Percentiles rank a stretch among this genome's conserved stretches.
Conservation (phyloP, 768 basidiomycete species). For the Termitomyces titanicus region DNA sequence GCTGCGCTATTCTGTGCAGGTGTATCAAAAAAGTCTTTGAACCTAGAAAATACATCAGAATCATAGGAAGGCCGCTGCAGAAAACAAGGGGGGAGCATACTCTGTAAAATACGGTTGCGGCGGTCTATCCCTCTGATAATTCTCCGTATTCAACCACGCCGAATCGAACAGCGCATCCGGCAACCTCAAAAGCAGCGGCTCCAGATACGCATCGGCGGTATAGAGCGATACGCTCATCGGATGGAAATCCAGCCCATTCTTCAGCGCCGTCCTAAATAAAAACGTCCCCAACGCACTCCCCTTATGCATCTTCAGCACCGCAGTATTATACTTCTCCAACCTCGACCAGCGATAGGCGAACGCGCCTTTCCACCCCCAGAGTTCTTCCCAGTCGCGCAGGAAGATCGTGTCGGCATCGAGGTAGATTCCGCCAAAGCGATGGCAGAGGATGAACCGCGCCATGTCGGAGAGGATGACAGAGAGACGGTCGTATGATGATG, state of each 20-base stretch:
- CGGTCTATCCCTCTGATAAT: constrained; percentile 85
- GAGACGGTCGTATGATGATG: constrained; percentile 82
- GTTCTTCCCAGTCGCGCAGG: constrained; percentile 93
- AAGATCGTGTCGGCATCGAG: constrained; percentile 93
- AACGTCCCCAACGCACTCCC: constrained; percentile 86
- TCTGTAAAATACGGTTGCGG: constrained; percentile 90
- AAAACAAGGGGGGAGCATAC: constrained; percentile 41
- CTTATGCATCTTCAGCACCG: constrained; percentile 85
- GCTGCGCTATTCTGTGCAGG: constrained; percentile 67
- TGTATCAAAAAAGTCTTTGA: constrained; percentile 80
- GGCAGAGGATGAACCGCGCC: constrained; percentile 93
- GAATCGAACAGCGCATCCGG: constrained; percentile 94
- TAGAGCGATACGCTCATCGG: constrained; percentile 90
- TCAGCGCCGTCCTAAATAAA: constrained; percentile 87
- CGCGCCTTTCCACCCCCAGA: constrained; percentile 93
- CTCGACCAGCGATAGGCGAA: constrained; percentile 97
- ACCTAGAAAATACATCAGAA: constrained; percentile 39
- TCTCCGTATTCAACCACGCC: constrained; percentile 92
- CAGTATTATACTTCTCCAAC: constrained; percentile 90
- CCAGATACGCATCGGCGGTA: constrained; percentile 77
- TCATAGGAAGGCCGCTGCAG: neutral
- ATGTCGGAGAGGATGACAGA: constrained; percentile 94
- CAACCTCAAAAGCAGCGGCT: constrained; percentile 70
- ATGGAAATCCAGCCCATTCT: constrained; percentile 92
- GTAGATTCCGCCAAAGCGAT: constrained; percentile 92